Percentiles rank a stretch among this genome's conserved stretches.
Evolutionary conservation across 1,139 yeast genomes (phyloP).

Genomic region (Scheffersomyces parashehatae): DNA sequence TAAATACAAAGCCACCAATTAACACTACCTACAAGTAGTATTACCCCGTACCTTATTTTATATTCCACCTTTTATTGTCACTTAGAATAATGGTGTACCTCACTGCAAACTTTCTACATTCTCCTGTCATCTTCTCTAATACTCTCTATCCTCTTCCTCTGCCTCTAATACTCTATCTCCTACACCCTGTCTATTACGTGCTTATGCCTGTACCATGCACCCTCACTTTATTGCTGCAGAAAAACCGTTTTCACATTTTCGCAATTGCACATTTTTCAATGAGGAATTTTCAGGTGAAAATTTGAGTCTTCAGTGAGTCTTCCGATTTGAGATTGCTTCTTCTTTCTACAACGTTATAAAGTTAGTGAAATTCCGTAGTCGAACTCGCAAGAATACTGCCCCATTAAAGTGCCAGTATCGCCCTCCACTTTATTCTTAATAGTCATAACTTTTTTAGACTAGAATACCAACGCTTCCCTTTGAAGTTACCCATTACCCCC

Average conservation of each 20-base stretch:
- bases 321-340: no score
- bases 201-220: background rate
- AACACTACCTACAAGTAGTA: no score
- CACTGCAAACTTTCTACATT: no score
- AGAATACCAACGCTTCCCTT: constrained; percentile 4
- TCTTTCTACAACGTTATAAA: no score
- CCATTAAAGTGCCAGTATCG: constrained; percentile 1
- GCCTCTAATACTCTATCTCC: no score
- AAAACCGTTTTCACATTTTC: background rate
- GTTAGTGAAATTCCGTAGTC: background rate
- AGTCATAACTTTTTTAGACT: constrained; percentile 4
- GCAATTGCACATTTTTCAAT: background rate
- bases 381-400: background rate
- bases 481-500: constrained; percentile 6
- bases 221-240: background rate
- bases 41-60: no score
- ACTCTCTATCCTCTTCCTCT: background rate
- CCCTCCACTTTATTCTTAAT: background rate
- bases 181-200: no score
- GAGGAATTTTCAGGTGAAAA: background rate
- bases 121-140: no score
- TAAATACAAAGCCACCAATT: no score
- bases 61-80: no score
- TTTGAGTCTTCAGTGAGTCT: background rate
- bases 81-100: no score